A percentile compares a stretch with the other conserved stretches of the same genome.
Conservation (phyloP, 2,329 filamentous ascomycete species). For the Hypoxylon sp. region DNA sequence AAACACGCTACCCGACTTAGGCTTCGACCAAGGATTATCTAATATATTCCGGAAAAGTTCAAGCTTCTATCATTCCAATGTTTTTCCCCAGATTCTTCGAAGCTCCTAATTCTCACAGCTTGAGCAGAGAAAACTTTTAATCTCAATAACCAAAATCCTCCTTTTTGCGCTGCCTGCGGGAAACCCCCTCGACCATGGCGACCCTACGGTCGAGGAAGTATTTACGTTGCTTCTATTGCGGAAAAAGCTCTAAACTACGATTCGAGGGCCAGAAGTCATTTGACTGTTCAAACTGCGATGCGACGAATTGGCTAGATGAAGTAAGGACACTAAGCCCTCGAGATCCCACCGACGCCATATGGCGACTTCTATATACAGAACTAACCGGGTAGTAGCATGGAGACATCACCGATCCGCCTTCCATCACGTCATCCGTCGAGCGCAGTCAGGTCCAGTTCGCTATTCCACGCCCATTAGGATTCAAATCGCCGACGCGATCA, state of each 20-base stretch:
- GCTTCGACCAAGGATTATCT: constrained; percentile 17
- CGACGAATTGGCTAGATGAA: constrained; percentile 90
- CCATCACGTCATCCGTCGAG: constrained; percentile 67
- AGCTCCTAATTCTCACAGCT: constrained; percentile 5
- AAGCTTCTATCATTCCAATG: constrained; percentile 2
- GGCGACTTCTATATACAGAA: constrained; percentile 24
- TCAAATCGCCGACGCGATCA: constrained; percentile 51
- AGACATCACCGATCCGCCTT: constrained; percentile 89
- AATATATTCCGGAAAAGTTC: constrained; percentile 23
- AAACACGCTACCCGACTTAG: constrained; percentile 27
- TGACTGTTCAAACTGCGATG: constrained; percentile 83
- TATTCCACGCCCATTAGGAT: constrained; percentile 57
- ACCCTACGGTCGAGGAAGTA: constrained; percentile 52
- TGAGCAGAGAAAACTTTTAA: constrained; percentile 10
- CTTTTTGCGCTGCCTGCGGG: not conserved
- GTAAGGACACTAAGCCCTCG: constrained; percentile 62
- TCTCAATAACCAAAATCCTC: not conserved
- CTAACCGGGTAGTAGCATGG: constrained; percentile 73
- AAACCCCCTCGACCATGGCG: constrained; percentile 46
- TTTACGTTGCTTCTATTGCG: constrained; percentile 88
- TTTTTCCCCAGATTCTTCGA: constrained; percentile 14
- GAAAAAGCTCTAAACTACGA: constrained; percentile 73
- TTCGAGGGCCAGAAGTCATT: constrained; percentile 76
- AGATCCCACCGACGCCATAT: constrained; percentile 23
- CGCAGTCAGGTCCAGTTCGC: constrained; percentile 64